These are phyloP conservation scores for Saccharomyces eubayanus DNA, from an alignment of 805 yeast species.

Conservation along the genomic window DNA sequence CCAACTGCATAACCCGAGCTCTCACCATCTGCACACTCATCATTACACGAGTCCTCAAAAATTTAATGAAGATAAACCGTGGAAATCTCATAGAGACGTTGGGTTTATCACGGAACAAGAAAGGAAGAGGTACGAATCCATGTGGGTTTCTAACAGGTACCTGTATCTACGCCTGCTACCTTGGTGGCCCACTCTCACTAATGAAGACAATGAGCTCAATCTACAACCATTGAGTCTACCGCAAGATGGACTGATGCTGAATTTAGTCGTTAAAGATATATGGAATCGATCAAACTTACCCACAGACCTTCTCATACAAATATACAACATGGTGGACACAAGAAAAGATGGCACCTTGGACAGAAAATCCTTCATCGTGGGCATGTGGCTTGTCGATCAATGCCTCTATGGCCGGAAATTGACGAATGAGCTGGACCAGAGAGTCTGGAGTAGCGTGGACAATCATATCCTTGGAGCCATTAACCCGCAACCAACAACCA, in stretches of 20 bases:
- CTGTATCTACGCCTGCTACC: constrained; percentile 38
- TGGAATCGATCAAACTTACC: constrained; percentile 78
- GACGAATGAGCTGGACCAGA: constrained; percentile 58
- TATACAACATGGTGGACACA: constrained; percentile 66
- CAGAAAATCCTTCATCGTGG: constrained; percentile 81
- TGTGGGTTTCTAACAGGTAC: constrained; percentile 88
- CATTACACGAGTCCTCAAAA: constrained; percentile 8
- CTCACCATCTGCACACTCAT: neutral
- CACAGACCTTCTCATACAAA: constrained; percentile 46
- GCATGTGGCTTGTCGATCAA: constrained; percentile 97
- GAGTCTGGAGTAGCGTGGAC: constrained; percentile 76
- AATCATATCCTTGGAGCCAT: constrained; percentile 12
- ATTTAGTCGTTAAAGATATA: constrained; percentile 57
- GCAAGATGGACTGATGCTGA: constrained; percentile 31
- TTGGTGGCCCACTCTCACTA: constrained; percentile 24
- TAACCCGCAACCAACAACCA: constrained; percentile 7
- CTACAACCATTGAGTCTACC: constrained; percentile 12
- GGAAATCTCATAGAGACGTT: constrained; percentile 75
- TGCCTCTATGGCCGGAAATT: constrained; percentile 87
- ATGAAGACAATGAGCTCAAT: constrained; percentile 4
- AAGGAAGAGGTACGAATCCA: constrained; percentile 81
- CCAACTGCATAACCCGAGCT: constrained; percentile 3
- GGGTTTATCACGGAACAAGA: constrained; percentile 51
- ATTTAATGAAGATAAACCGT: constrained; percentile 85
- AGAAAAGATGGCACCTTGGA: constrained; percentile 66